Evolutionary conservation across 2,329 filamentous ascomycete species (phyloP).

Genomic region (Sporothrix globosa): DNA sequence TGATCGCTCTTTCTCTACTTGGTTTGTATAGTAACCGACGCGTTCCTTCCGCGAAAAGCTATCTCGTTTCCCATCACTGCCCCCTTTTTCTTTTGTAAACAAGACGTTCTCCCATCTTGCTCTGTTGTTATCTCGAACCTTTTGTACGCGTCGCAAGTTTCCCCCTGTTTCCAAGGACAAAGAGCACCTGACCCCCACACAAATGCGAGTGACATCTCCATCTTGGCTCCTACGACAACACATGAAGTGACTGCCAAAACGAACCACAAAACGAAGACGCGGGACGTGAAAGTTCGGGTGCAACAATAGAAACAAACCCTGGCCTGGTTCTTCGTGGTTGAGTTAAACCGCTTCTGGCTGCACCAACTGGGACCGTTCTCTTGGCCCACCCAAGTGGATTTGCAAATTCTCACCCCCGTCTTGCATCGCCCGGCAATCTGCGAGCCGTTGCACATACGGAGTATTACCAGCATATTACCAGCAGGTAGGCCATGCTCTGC

Average conservation of each 20-base stretch:
- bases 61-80: background rate
- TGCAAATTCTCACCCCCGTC: slow-evolving; percentile 14
- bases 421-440: slow-evolving; percentile 23
- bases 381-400: slow-evolving; percentile 16
- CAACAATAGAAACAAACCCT: slow-evolving; percentile 13
- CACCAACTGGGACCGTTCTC: background rate
- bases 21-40: background rate
- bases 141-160: background rate
- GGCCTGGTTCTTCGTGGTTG: background rate
- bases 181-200: background rate
- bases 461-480: background rate
- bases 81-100: background rate
- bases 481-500: slow-evolving; percentile 1
- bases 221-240: background rate
- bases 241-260: background rate
- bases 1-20: slow-evolving; percentile 2
- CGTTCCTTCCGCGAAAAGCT: background rate
- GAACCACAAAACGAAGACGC: background rate
- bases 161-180: background rate
- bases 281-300: background rate
- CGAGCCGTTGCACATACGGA: background rate
- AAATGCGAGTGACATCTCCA: background rate
- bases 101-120: background rate
- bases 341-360: background rate
- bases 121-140: background rate